Conservation (phyloP, 345 rosid species). For the Cardiospermum halicacabum region DNA sequence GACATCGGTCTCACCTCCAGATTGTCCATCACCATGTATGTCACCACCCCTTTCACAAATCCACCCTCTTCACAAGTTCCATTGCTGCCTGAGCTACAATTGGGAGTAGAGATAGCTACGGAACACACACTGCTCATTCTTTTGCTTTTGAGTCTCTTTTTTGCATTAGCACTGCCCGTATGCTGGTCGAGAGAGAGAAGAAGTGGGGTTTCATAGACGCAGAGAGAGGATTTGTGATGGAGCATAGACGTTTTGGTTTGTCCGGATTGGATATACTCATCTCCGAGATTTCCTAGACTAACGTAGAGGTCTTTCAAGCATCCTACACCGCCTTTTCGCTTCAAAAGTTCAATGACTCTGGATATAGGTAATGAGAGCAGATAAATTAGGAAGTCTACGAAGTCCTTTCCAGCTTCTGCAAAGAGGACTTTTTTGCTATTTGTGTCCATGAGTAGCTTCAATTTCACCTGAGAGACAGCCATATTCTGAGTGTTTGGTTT, state of each 20-base stretch:
- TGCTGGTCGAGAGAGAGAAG: background rate
- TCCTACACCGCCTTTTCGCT: constrained; percentile 4
- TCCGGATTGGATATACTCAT: constrained; percentile 9
- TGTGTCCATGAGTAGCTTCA: constrained; percentile 14
- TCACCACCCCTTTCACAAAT: constrained; percentile 25
- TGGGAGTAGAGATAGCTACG: background rate
- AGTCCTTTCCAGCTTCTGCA: constrained; percentile 28
- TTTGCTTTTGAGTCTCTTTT: too few relatives aligned
- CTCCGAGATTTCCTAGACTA: constrained; percentile 12
- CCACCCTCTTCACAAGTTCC: constrained; percentile 17
- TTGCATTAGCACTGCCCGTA: too few relatives aligned
- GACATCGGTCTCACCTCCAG: constrained; percentile 25
- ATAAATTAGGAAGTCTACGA: constrained; percentile 29
- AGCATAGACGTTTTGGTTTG: constrained; percentile 11
- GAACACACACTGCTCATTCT: too few relatives aligned
- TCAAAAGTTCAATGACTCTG: constrained; percentile 7
- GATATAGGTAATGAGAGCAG: constrained; percentile 17
- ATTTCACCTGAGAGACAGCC: background rate
- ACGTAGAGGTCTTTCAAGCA: constrained; percentile 15
- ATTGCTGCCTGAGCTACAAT: background rate
- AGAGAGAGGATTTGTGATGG: background rate
- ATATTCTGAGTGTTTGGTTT: too few relatives aligned
- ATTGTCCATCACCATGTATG: constrained; percentile 31
- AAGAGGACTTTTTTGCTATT: constrained; percentile 13
- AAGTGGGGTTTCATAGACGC: background rate